Evolutionary conservation across 1,284 basidiomycete genomes (phyloP), one percentile per base, ranked within the genome.

Genomic region (Ustilago xerochloae): DNA sequence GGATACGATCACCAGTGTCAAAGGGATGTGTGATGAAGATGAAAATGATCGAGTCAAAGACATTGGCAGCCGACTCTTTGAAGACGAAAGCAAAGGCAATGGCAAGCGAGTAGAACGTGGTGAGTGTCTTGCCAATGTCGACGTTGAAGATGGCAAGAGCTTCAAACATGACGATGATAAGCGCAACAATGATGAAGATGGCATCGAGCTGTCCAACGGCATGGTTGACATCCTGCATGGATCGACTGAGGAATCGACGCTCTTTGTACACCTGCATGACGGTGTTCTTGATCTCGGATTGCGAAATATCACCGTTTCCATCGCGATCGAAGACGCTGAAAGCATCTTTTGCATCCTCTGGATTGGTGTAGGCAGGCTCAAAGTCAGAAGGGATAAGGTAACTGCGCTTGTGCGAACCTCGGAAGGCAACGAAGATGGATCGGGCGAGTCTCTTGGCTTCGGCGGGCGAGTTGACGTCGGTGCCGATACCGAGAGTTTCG

Each of bases 281-380:
- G 28, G 88, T 88, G 45, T 88, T 87, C 85, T 92, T 93, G 82
- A 93, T 88, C 85, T 93, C 92, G 30, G 88, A 86, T 54, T 90
- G 88, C n/a, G 90, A 90, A 58, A 93, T 87, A 81, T 93, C 92
- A 18, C 91, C 91, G 71, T 93, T 92, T 77, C 89, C 88, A 81
- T 93, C 92, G 69, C 86, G 61, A 61, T 82, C 80, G 79, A 93
- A 91, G 30, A 92, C 88, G 47, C 88, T 88, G 87, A 93, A 93
- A 2, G 91, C 92, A 12, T 87, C 87, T 56, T 88, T 85, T 12
- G 91, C 90, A 18, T 88, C 87, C 49, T 86, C 87, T 6, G 86
- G 83, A n/a, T 87, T 88, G 15, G 87, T 71, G 80, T 91, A 93
- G 6, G 90, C 91, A 8, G 90, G 89, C 61, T 88, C 87, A 78